A percentile compares a stretch with the other conserved stretches of the same genome.
Evolutionary conservation across 495 filamentous ascomycete genomes (phyloP).

Genomic region (Talaromyces borbonicus): DNA sequence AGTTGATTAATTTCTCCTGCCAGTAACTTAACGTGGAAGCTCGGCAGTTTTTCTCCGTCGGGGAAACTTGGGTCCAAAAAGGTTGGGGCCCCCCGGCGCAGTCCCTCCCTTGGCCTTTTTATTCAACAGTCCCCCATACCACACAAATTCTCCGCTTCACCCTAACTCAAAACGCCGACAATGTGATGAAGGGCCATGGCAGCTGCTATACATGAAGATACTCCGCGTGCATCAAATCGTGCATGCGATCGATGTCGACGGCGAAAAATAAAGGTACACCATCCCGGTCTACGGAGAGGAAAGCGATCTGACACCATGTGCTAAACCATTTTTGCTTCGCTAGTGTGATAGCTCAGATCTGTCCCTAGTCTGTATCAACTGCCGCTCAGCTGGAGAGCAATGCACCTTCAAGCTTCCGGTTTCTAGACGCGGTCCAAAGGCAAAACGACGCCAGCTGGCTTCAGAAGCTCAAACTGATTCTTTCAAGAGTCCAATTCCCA

Average conservation of each 20-base stretch:
- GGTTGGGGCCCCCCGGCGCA: background rate
- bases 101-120: background rate
- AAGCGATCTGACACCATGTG: background rate
- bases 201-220: slow-evolving; percentile 1
- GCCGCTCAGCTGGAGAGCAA: slow-evolving; percentile 7
- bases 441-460: slow-evolving; percentile 7
- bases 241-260: slow-evolving; percentile 18
- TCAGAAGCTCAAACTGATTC: background rate
- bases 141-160: background rate
- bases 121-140: background rate
- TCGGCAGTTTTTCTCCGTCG: background rate
- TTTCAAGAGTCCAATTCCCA: background rate
- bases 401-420: slow-evolving; percentile 17
- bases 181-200: background rate
- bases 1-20: background rate
- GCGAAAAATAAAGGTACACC: slow-evolving; percentile 16
- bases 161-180: background rate
- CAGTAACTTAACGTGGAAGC: background rate
- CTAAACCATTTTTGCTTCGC: background rate
- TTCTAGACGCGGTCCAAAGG: slow-evolving; percentile 13
- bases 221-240: slow-evolving; percentile 7
- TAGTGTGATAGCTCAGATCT: slow-evolving; percentile 12
- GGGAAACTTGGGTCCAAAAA: background rate
- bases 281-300: background rate
- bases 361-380: slow-evolving; percentile 11